A percentile compares a stretch with the other conserved stretches of the same genome.
phyloP scores from a whole-genome alignment of 2,329 filamentous ascomycete species.

The Pseudogymnoascus sp. region DNA sequence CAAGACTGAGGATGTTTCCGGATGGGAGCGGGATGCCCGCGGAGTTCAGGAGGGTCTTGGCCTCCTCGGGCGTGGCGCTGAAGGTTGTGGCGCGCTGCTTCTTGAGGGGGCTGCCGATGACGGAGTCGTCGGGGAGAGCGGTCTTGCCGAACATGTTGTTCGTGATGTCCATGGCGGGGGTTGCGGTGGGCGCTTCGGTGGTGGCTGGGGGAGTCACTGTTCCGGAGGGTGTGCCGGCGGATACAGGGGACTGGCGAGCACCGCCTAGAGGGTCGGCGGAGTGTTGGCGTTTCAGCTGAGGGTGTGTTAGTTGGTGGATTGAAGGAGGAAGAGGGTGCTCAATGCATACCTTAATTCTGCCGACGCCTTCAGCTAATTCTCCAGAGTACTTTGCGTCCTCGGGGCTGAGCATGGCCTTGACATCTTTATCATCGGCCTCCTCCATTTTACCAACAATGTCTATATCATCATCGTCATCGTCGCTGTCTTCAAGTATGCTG shows the following conservation, averaged over 20 bases:
- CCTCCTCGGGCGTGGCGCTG: constrained; percentile 9
- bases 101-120: constrained; percentile 67
- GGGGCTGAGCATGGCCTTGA: constrained; percentile 53
- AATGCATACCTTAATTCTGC: constrained; percentile 64
- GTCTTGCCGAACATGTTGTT: constrained; percentile 38
- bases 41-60: constrained; percentile 9
- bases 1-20: constrained; percentile 2
- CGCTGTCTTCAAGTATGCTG: constrained; percentile 50
- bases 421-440: constrained; percentile 56
- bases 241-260: constrained; percentile 41
- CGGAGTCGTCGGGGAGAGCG: constrained; percentile 39
- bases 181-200: constrained; percentile 29
- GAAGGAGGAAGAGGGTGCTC: not conserved
- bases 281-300: constrained; percentile 72
- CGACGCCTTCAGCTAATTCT: constrained; percentile 72
- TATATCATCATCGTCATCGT: constrained; percentile 65
- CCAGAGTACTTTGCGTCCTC: constrained; percentile 68
- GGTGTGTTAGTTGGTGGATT: constrained; percentile 24
- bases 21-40: not conserved
- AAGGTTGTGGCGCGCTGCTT: constrained; percentile 49
- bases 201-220: constrained; percentile 38
- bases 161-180: constrained; percentile 23
- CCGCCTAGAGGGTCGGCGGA: constrained; percentile 61
- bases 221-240: constrained; percentile 36
- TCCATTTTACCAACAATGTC: constrained; percentile 59